These are phyloP conservation scores for Amaranthus hypochondriacus DNA, from an alignment of 148 eudicot genomes.

Conservation along the genomic window DNA sequence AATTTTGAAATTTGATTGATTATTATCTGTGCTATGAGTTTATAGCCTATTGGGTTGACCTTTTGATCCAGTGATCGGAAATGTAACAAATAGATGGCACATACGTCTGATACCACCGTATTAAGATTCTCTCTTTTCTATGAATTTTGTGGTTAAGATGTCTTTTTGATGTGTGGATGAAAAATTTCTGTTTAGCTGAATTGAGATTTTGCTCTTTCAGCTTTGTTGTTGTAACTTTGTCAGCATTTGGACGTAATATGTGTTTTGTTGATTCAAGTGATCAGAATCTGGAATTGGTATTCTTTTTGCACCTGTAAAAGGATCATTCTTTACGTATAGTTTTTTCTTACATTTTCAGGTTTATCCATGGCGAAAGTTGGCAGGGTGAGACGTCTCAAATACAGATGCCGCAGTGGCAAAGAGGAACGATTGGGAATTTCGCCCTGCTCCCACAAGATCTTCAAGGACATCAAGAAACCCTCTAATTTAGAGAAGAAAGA, in stretches of 20 bases:
- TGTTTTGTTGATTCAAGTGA: background rate
- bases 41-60: background rate
- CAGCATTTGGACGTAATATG: background rate
- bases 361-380: constrained; percentile 53
- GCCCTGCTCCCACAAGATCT: constrained; percentile 39
- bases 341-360: constrained; percentile 29
- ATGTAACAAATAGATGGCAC: background rate
- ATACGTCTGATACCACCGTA: background rate
- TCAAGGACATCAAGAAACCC: constrained; percentile 36
- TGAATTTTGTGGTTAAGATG: background rate
- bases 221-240: background rate
- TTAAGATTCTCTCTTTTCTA: background rate
- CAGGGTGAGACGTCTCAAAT: constrained; percentile 39
- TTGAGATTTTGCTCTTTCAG: background rate
- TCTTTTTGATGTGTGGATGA: background rate
- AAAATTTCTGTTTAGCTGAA: background rate
- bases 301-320: background rate
- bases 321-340: constrained; percentile 12
- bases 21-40: background rate
- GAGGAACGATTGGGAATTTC: constrained; percentile 24
- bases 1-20: background rate
- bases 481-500: constrained; percentile 36
- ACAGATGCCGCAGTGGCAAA: constrained; percentile 26
- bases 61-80: background rate
- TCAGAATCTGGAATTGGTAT: constrained; percentile 1